Evolutionary conservation across 2,329 filamentous ascomycete species (phyloP).

Genomic region (Aspergillus unguis): DNA sequence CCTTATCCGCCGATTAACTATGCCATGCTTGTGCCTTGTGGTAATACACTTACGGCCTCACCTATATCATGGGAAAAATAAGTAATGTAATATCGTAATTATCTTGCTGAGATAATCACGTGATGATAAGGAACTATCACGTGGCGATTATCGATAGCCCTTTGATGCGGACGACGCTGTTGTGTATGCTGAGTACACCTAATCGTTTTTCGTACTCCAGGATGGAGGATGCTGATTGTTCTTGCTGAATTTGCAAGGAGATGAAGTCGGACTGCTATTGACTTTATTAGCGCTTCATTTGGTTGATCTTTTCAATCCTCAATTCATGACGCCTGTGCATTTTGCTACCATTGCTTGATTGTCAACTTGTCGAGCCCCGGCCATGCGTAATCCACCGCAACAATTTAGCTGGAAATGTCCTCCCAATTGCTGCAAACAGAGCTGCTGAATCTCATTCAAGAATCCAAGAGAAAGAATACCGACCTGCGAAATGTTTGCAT

Average conservation of each 20-base stretch:
- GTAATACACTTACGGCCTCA: neutral
- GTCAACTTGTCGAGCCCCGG: conserved; percentile 20
- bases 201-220: neutral
- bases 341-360: conserved; percentile 14
- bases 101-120: neutral
- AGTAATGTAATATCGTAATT: too few relatives aligned
- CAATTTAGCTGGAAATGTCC: conserved; percentile 63
- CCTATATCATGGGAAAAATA: too few relatives aligned
- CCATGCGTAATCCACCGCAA: conserved; percentile 28
- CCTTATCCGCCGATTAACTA: conserved; percentile 10
- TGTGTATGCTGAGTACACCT: conserved; percentile 4
- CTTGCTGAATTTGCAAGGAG: neutral
- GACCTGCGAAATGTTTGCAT: conserved; percentile 68
- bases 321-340: conserved; percentile 15
- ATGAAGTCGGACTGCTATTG: neutral
- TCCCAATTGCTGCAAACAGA: conserved; percentile 84
- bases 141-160: conserved; percentile 19
- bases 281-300: neutral
- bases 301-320: neutral
- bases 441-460: conserved; percentile 85
- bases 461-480: conserved; percentile 91
- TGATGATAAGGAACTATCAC: conserved; percentile 1
- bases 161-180: conserved; percentile 9
- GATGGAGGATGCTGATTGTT: neutral
- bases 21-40: neutral